Percentiles rank a stretch among this genome's conserved stretches.
Conservation (phyloP, 805 yeast genomes). For the Candida endomychidarum region DNA sequence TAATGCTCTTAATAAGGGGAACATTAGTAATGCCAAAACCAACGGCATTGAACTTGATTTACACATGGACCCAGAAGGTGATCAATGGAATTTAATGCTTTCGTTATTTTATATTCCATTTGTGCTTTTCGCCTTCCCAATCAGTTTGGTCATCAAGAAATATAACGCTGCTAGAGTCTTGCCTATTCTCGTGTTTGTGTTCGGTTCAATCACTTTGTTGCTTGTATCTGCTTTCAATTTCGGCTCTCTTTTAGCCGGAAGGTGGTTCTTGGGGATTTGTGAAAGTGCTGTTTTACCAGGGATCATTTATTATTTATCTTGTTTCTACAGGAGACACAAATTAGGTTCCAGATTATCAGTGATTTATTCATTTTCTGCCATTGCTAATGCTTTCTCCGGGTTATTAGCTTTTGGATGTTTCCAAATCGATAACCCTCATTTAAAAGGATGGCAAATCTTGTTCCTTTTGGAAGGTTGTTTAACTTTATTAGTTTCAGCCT, state of each 20-base stretch:
- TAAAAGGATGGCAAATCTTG: constrained; percentile 50
- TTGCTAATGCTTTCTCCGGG: constrained; percentile 40
- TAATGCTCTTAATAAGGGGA: constrained; percentile 50
- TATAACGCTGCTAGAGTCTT: constrained; percentile 45
- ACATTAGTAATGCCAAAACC: constrained; percentile 51
- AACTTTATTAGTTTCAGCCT: constrained; percentile 35
- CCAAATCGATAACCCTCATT: constrained; percentile 35
- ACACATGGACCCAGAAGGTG: constrained; percentile 31
- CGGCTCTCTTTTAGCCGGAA: constrained; percentile 32
- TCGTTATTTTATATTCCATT: constrained; percentile 48
- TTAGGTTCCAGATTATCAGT: constrained; percentile 36
- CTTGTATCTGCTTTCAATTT: constrained; percentile 38
- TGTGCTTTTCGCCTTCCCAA: constrained; percentile 46
- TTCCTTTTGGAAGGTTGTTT: constrained; percentile 46
- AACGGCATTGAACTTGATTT: constrained; percentile 45
- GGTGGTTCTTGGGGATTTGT: constrained; percentile 38
- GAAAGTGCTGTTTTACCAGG: constrained; percentile 42
- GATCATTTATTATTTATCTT: constrained; percentile 35
- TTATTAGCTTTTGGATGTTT: constrained; percentile 34
- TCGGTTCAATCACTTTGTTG: constrained; percentile 43
- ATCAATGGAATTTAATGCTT: constrained; percentile 46
- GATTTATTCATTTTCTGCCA: constrained; percentile 35
- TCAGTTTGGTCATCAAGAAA: constrained; percentile 40
- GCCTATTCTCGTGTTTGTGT: constrained; percentile 45
- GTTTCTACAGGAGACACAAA: constrained; percentile 38